Conservation (phyloP, 208 protist genomes). For the Acanthamoeba comandoni region DNA sequence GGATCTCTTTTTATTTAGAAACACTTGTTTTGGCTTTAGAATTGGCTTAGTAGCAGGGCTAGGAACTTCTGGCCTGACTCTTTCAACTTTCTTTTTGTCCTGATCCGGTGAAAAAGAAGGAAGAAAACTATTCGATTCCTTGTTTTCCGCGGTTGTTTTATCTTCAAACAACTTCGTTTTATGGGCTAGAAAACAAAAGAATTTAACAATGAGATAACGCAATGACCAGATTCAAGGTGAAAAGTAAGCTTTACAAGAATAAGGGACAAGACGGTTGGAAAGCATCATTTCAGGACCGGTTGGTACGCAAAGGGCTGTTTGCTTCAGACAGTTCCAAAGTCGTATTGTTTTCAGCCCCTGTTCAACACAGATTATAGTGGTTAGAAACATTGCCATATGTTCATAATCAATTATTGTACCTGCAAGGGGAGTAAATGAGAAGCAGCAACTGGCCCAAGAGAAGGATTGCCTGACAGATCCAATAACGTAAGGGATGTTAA, state of each 20-base stretch:
- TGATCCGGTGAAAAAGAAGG: no score
- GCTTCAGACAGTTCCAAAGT: constrained; percentile 15
- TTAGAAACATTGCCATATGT: no score
- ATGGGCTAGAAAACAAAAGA: no score
- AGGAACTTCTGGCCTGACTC: constrained; percentile 18
- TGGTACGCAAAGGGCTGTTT: background rate
- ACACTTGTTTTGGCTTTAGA: constrained; percentile 42
- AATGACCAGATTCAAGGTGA: no score
- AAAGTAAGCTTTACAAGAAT: no score
- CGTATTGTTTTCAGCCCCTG: constrained; percentile 7
- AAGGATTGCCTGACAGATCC: constrained; percentile 34
- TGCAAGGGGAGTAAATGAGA: constrained; percentile 8
- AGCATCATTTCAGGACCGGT: no score
- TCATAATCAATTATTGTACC: constrained; percentile 11
- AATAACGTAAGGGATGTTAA: background rate
- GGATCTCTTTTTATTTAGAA: no score
- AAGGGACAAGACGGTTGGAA: no score
- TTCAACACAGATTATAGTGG: constrained; percentile 14
- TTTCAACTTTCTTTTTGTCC: background rate
- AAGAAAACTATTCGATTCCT: no score
- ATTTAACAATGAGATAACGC: no score
- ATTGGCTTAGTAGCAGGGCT: constrained; percentile 36
- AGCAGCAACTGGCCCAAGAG: constrained; percentile 28
- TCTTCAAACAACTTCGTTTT: no score
- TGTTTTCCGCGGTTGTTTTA: no score